Base-by-base conservation (phyloP, 345 rosid genomes). In the Gossypium sturtianum region DNA sequence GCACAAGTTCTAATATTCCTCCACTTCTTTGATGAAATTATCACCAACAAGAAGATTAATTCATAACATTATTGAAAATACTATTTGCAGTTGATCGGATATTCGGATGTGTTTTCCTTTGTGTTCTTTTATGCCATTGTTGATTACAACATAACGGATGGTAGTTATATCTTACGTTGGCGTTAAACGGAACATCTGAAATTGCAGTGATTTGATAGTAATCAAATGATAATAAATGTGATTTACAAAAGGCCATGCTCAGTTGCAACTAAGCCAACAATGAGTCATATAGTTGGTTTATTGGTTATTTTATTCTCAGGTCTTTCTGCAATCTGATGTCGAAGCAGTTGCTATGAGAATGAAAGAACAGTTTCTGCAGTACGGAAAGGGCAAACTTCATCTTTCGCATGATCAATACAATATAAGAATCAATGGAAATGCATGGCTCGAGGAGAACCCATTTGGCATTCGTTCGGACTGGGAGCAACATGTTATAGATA, bases 311-410 rank as follows among this genome's bases (percentile, higher is more conserved):
- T 15, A 45, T 66, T 7, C 27, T 41, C 44, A 90, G 91, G 84
- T 90, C 22, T 88, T 88, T 79, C 83, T 90, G 59, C 91, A 90
- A 75, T 88, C 94, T 66, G 94, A 90, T 59, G 77, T 90, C 23
- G 80, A 87, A 80, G 81, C 74, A 77, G 92, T 90, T 34, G 85
- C 86, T 29, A 17, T 82, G 67, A 80, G 87, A 74, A 87, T 88
- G 87, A 87, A 82, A 75, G 80, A 86, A 60, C 79, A 83, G 17
- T 88, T 90, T 75, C 74, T 90, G 82, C 78, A 75, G 75, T 75
- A 80, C 49, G 78, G 94, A 48, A 80, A 78, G 76, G 87, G 87
- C 27, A 85, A 82, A 80, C 85, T 90, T 45, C 44, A 12, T 43
- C 51, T 86, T 56, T 34, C 59, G 53, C 80, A 76, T 53, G 71